A percentile compares a stretch with the other conserved stretches of the same genome.
Conservation (phyloP, 331 rosid species). For the Telfairia occidentalis region DNA sequence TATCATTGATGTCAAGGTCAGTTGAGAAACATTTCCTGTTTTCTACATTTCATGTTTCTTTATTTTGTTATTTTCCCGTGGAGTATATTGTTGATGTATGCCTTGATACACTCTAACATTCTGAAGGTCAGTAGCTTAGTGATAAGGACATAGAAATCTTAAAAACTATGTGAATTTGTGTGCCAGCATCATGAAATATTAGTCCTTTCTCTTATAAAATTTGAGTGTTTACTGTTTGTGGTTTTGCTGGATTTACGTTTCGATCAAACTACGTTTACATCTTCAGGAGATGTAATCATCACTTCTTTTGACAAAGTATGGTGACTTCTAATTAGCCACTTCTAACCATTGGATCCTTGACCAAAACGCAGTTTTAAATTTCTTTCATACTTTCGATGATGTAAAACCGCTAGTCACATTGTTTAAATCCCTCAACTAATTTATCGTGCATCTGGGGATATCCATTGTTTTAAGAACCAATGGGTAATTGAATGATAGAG, state of each 20-base stretch:
- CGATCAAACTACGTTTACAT: background rate
- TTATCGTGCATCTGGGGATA: background rate
- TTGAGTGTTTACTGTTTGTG: background rate
- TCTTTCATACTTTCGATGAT: background rate
- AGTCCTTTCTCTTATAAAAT: background rate
- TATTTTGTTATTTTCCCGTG: background rate
- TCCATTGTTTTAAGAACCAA: background rate
- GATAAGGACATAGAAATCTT: background rate
- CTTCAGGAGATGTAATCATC: too few relatives aligned
- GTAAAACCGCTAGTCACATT: background rate
- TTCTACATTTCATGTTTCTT: background rate
- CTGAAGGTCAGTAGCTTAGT: background rate
- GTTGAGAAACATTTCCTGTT: constrained; percentile 11
- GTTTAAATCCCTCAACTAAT: background rate
- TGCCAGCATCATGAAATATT: background rate
- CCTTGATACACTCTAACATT: background rate
- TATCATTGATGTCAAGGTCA: constrained; percentile 79
- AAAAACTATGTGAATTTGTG: background rate
- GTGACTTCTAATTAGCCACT: too few relatives aligned
- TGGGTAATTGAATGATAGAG: background rate
- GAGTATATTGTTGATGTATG: background rate
- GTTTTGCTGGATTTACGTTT: background rate
- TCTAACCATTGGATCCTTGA: background rate
- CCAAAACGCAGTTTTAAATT: background rate
- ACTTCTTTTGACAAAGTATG: too few relatives aligned